Evolutionary conservation across 495 filamentous ascomycete species (phyloP), one percentile per base, ranked within the genome.

Genomic region (Trichoderma virens): DNA sequence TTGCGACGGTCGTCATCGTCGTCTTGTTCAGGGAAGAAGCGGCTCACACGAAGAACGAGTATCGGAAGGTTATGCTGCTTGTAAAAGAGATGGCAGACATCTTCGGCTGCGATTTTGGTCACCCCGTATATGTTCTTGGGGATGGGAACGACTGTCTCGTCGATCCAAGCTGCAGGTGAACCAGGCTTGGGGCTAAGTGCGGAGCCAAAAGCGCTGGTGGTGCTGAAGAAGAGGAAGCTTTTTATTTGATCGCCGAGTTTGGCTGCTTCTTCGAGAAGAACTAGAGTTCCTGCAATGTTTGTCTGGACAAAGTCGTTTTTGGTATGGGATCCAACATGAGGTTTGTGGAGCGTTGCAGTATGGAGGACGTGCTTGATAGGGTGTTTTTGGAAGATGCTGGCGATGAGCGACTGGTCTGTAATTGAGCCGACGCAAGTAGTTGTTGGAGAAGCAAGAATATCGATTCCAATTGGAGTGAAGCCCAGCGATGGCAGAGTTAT

Each of bases 81-180:
- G 38, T 65, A 41, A n/a, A 67, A 61, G 3, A 73, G 56, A 20
- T 34, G 31, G 62, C 72, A 74, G 2, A 73, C 5, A 23, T 73
- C 70, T 56, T 74, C 72, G 11, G 72, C 72, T 1, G 67, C 67
- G 18, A 54, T 35, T 60, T 74, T 74, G 35, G 70, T 72, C 11
- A 64, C 60, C 61, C 72, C 72, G 64, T 74, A 74, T 45, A 74
- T 70, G 59, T 74, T 74, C 25, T 74, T 74, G 3, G 70, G 69
- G 2, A 23, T 27, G 31, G 65, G 66, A 1, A 28, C 45, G 8
- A 70, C 67, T 1, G 47, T n/a, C 56, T 74, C 72, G 60, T 67
- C 62, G 60, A 74, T 74, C 69, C 69, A 71, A 14, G 38, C 64
- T 14, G 72, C 68, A 7, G 69, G 70, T 2, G 34, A 5, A 32